Evolutionary conservation across 495 filamentous ascomycete genomes (phyloP).

Genomic region (Cercophora sp.): DNA sequence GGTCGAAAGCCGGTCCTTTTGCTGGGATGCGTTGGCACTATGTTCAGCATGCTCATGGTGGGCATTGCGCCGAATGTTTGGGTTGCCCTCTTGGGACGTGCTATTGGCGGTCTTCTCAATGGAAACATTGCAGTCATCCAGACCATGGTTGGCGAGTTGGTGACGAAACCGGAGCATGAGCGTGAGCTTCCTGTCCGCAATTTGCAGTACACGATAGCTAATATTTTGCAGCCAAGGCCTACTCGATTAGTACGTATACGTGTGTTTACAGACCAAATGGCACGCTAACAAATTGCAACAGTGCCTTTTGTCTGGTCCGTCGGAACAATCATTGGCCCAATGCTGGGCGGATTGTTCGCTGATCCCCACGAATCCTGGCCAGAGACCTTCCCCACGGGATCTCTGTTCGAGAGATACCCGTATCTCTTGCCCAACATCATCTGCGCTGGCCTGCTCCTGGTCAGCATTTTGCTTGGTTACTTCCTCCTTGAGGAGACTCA

Average conservation of each 20-base stretch:
- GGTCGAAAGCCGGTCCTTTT: constrained; percentile 83
- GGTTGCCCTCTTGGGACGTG: constrained; percentile 68
- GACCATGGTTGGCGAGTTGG: constrained; percentile 86
- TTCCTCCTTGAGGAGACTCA: constrained; percentile 76
- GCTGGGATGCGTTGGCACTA: constrained; percentile 73
- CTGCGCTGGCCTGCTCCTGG: constrained; percentile 64
- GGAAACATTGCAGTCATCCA: constrained; percentile 87
- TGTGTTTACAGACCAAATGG: too few species aligned
- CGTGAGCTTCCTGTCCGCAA: constrained; percentile 49
- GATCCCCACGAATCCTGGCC: constrained; percentile 69
- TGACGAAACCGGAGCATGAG: constrained; percentile 75
- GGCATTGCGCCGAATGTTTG: constrained; percentile 79
- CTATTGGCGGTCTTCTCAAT: constrained; percentile 77
- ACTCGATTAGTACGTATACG: constrained; percentile 52
- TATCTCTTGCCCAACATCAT: constrained; percentile 79
- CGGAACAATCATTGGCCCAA: constrained; percentile 78
- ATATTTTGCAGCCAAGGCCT: constrained; percentile 61
- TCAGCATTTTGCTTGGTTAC: constrained; percentile 71
- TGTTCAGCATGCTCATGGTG: constrained; percentile 73
- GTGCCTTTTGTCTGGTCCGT: constrained; percentile 87
- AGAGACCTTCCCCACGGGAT: constrained; percentile 54
- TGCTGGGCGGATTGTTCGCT: constrained; percentile 74
- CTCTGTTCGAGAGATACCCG: constrained; percentile 71
- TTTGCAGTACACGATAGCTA: constrained; percentile 16
- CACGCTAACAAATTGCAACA: constrained; percentile 25